Evolutionary conservation across 2,329 filamentous ascomycete genomes (phyloP).

Genomic region (Proliferodiscus dingleyae): DNA sequence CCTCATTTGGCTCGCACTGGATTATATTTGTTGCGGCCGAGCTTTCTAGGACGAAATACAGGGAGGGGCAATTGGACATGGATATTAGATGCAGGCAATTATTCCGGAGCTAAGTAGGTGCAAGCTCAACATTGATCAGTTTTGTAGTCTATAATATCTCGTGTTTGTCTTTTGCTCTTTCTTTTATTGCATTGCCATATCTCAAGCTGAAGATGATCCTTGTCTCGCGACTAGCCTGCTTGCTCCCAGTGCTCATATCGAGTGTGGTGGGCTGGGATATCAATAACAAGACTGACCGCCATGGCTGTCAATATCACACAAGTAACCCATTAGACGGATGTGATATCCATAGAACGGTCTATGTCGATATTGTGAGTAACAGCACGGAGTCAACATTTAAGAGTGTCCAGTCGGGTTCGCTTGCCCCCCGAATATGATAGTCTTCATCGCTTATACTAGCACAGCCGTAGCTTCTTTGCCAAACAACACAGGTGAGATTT

Average conservation of each 20-base stretch:
- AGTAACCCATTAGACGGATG: slow-evolving; percentile 24
- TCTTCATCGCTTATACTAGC: slow-evolving; percentile 5
- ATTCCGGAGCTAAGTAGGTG: slow-evolving; percentile 4
- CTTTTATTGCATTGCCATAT: neutral
- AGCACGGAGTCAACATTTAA: slow-evolving; percentile 18
- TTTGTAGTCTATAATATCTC: too few relatives aligned
- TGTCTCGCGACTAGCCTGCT: slow-evolving; percentile 1
- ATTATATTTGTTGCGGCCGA: neutral
- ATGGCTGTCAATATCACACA: slow-evolving; percentile 17
- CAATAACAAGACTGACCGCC: slow-evolving; percentile 17
- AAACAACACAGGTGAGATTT: slow-evolving; percentile 23
- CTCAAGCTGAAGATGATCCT: slow-evolving; percentile 2
- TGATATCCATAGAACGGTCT: slow-evolving; percentile 19
- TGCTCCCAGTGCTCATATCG: slow-evolving; percentile 6
- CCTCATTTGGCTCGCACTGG: neutral
- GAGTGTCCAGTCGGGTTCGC: slow-evolving; percentile 26
- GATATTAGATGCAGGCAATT: slow-evolving; percentile 6
- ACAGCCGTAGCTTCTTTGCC: slow-evolving; percentile 24
- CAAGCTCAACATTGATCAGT: neutral
- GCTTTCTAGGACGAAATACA: too few relatives aligned
- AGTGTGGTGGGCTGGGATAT: slow-evolving; percentile 22
- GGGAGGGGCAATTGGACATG: slow-evolving; percentile 7
- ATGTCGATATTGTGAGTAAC: slow-evolving; percentile 14
- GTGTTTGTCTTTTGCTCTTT: neutral
- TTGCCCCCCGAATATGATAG: neutral